Conservation (phyloP, 1,284 basidiomycete species). For the Rhodotorula sp. region DNA sequence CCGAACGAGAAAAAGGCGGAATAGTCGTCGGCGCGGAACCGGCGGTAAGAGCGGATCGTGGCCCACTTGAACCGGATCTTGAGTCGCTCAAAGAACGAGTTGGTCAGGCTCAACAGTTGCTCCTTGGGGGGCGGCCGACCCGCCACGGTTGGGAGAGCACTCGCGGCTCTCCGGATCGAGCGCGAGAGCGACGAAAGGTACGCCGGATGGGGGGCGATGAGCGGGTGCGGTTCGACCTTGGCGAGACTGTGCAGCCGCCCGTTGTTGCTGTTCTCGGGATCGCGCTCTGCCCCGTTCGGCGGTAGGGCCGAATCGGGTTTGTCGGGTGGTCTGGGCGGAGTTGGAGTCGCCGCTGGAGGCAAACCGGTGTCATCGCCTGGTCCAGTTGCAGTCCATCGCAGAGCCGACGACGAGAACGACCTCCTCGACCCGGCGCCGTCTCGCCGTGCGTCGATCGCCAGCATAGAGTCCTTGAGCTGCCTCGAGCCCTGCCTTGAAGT, state of each 20-base stretch:
- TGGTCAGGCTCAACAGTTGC: conserved; percentile 81
- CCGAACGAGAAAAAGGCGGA: conserved; percentile 87
- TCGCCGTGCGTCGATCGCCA: too few relatives aligned
- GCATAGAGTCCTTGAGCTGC: neutral
- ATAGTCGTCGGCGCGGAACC: conserved; percentile 94
- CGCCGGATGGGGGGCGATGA: conserved; percentile 21
- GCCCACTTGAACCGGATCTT: conserved; percentile 97
- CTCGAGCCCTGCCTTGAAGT: neutral
- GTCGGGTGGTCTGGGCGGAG: too few relatives aligned
- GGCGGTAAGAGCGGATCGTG: conserved; percentile 84
- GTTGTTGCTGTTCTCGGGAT: neutral
- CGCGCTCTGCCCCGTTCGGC: neutral
- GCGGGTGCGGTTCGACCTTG: conserved; percentile 9
- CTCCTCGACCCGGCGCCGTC: neutral
- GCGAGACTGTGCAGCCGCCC: conserved; percentile 6
- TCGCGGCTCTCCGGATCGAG: conserved; percentile 31
- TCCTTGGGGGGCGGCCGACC: conserved; percentile 65
- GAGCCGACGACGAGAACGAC: neutral
- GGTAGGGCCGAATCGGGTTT: too few relatives aligned
- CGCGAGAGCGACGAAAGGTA: conserved; percentile 37
- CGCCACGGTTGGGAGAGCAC: conserved; percentile 21
- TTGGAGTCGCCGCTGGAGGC: too few relatives aligned
- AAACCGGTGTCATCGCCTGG: too few relatives aligned
- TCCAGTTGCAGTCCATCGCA: too few relatives aligned
- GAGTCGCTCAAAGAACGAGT: conserved; percentile 82